A percentile compares a stretch with the other conserved stretches of the same genome.
phyloP scores from a whole-genome alignment of 2,329 filamentous ascomycete species.

The Pseudogymnoascus verrucosus region DNA sequence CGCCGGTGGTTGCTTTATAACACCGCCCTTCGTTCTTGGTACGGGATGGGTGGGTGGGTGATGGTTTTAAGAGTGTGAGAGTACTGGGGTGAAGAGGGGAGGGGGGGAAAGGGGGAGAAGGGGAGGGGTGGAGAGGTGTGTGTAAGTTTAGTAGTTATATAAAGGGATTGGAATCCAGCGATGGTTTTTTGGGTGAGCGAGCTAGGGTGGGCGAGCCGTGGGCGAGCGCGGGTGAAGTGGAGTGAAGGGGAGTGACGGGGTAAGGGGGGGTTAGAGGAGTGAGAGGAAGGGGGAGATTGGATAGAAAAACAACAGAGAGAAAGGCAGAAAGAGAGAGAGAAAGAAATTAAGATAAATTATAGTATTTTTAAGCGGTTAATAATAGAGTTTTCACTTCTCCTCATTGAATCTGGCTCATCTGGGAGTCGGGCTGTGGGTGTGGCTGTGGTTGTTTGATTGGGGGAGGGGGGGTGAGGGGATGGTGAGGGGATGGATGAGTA shows the following conservation, averaged over 20 bases:
- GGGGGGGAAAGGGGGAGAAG: neutral
- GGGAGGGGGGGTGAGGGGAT: no score
- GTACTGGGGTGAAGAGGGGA: neutral
- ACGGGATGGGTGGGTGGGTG: neutral
- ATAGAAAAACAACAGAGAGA: neutral
- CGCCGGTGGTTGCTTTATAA: neutral
- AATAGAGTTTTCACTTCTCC: neutral
- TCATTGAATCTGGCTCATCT: no score
- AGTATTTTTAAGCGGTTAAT: neutral
- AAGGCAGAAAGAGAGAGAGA: neutral
- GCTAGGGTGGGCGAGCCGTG: no score
- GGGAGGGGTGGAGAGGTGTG: no score
- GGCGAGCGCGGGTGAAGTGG: no score
- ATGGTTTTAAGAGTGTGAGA: neutral
- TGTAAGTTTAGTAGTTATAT: neutral
- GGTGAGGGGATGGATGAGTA: no score
- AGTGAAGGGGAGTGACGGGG: neutral
- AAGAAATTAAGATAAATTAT: neutral
- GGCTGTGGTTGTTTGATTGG: no score
- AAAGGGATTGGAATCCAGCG: neutral
- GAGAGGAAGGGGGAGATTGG: neutral
- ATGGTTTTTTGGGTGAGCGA: no score
- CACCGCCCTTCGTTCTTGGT: neutral
- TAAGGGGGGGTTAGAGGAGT: no score
- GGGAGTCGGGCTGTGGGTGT: no score